Conservation (phyloP, 495 filamentous ascomycete genomes). For the Penicillium robsamsonii region DNA sequence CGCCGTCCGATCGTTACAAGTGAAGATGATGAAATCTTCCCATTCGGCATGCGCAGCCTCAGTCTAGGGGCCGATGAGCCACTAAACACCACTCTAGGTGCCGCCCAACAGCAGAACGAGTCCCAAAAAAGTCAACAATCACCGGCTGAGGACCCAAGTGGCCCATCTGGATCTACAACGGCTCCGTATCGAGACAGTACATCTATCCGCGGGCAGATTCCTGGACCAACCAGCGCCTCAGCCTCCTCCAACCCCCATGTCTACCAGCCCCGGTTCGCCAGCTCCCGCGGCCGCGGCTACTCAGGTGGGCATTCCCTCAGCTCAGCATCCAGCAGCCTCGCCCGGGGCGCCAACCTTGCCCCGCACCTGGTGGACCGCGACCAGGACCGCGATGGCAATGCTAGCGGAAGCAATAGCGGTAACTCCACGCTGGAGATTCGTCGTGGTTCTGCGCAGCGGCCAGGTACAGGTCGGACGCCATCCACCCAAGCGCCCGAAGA, state of each 20-base stretch:
- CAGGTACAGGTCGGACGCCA: slow-evolving; percentile 32
- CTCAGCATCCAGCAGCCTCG: slow-evolving; percentile 45
- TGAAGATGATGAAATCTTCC: slow-evolving; percentile 61
- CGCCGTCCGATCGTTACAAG: slow-evolving; percentile 51
- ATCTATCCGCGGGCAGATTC: slow-evolving; percentile 33
- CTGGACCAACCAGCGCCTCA: slow-evolving; percentile 40
- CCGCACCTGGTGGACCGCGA: slow-evolving; percentile 39
- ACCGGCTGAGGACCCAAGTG: slow-evolving; percentile 23
- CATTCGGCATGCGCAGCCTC: slow-evolving; percentile 69
- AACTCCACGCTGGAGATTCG: slow-evolving; percentile 37
- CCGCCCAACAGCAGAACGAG: slow-evolving; percentile 51
- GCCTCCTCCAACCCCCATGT: slow-evolving; percentile 36
- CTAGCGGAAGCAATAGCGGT: slow-evolving; percentile 52
- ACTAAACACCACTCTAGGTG: slow-evolving; percentile 56
- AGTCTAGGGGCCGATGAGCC: slow-evolving; percentile 72
- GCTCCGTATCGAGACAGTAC: slow-evolving; percentile 41
- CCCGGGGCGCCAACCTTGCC: slow-evolving; percentile 37
- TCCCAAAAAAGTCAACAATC: slow-evolving; percentile 30
- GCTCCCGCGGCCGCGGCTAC: slow-evolving; percentile 41
- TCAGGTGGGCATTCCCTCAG: slow-evolving; percentile 44
- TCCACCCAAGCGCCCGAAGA: slow-evolving; percentile 51
- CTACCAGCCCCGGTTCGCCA: slow-evolving; percentile 43
- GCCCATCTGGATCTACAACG: slow-evolving; percentile 41
- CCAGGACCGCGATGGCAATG: slow-evolving; percentile 49
- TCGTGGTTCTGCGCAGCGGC: slow-evolving; percentile 35